Percentiles rank a stretch among this genome's conserved stretches.
Evolutionary conservation across 768 basidiomycete genomes (phyloP).

Genomic region (Pholiota microspora): DNA sequence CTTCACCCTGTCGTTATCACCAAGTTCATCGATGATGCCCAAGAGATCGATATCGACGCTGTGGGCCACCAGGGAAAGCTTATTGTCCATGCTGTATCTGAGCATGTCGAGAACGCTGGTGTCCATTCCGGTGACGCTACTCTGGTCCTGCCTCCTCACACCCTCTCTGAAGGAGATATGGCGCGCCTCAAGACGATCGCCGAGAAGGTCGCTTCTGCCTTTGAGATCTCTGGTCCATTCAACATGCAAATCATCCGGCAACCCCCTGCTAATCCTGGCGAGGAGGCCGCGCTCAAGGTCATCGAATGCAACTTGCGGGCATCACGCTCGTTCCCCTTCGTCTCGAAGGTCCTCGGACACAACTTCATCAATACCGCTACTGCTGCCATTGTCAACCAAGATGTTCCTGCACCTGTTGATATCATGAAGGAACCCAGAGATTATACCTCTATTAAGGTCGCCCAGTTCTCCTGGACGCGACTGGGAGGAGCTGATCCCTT

Average conservation of each 20-base stretch:
- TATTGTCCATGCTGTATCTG: constrained; percentile 93
- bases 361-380: constrained; percentile 97
- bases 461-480: constrained; percentile 98
- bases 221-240: constrained; percentile 97
- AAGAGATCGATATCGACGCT: constrained; percentile 98
- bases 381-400: constrained; percentile 77
- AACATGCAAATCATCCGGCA: constrained; percentile 99
- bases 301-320: constrained; percentile 99
- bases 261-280: constrained; percentile 44
- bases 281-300: constrained; percentile 81
- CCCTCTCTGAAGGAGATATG: constrained; percentile 73
- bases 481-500: constrained; percentile 95
- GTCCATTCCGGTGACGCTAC: constrained; percentile 99
- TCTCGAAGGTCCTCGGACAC: constrained; percentile 94
- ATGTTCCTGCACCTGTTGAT: constrained; percentile 90
- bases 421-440: constrained; percentile 87
- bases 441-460: constrained; percentile 95
- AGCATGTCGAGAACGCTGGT: constrained; percentile 98
- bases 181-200: constrained; percentile 89
- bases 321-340: constrained; percentile 98
- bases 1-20: constrained; percentile 98
- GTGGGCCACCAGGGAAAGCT: constrained; percentile 92
- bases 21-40: constrained; percentile 97
- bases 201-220: constrained; percentile 90
- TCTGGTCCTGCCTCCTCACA: constrained; percentile 92